These are phyloP conservation scores for Claviceps spartinae DNA, from an alignment of 2,329 filamentous ascomycete species.

Conservation along the genomic window DNA sequence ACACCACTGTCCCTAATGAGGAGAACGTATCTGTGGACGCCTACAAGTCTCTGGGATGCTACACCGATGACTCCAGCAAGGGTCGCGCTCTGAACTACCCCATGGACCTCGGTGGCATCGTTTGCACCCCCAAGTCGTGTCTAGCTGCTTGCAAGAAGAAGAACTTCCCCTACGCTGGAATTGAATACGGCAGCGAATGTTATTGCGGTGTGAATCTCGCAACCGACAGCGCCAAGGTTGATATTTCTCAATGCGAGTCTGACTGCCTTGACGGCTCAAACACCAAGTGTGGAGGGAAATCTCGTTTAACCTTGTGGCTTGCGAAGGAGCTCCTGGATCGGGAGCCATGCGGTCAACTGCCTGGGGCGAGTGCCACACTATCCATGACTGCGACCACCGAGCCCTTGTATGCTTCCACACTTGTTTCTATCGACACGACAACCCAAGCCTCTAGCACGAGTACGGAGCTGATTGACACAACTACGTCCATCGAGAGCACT, in stretches of 20 bases:
- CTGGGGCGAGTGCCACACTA: conserved; percentile 16
- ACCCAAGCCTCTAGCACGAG: background rate
- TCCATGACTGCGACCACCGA: conserved; percentile 6
- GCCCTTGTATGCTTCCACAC: conserved; percentile 2
- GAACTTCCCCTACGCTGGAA: conserved; percentile 35
- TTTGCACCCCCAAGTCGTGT: conserved; percentile 30
- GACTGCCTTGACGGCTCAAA: conserved; percentile 35
- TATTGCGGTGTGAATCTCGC: conserved; percentile 41
- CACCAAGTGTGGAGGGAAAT: conserved; percentile 29
- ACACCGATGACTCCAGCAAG: conserved; percentile 28
- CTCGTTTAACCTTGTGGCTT: conserved; percentile 30
- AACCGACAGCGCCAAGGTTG: conserved; percentile 26
- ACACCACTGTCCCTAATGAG: conserved; percentile 31
- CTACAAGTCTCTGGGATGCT: conserved; percentile 52
- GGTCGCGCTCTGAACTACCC: conserved; percentile 33
- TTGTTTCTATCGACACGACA: background rate
- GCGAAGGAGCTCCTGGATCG: conserved; percentile 35
- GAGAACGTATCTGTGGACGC: conserved; percentile 31
- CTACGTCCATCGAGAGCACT: too few species aligned
- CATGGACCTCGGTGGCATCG: conserved; percentile 21
- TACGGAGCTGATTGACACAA: too few species aligned
- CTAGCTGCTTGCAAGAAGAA: conserved; percentile 27
- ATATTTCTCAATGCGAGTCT: conserved; percentile 30
- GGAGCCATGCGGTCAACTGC: conserved; percentile 32
- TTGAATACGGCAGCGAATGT: conserved; percentile 32